Evolutionary conservation across 371 early-diverging fungal species (phyloP).

Genomic region (Sporodiniella umbellata): DNA sequence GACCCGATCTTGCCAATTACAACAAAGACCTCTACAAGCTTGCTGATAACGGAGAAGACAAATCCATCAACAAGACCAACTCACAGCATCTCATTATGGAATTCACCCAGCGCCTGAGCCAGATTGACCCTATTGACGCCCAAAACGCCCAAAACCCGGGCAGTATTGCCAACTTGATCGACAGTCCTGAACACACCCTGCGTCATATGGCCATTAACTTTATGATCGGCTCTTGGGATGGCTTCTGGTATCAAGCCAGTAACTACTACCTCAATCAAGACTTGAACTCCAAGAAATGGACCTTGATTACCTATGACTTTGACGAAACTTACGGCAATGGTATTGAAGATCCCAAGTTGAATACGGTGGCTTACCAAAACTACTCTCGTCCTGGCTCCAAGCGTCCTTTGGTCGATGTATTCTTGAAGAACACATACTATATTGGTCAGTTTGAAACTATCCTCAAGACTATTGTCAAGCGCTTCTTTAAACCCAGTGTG

Average conservation of each 20-base stretch:
- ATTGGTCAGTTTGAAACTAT: conserved; percentile 41
- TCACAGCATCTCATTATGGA: conserved; percentile 22
- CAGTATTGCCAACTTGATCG: conserved; percentile 35
- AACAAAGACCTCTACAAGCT: conserved; percentile 44
- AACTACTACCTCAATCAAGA: conserved; percentile 56
- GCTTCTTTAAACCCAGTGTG: conserved; percentile 54
- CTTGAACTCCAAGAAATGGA: conserved; percentile 42
- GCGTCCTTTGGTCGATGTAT: conserved; percentile 35
- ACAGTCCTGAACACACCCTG: conserved; percentile 34
- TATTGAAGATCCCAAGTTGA: conserved; percentile 23
- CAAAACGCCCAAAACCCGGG: conserved; percentile 34
- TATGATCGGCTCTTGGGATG: conserved; percentile 50
- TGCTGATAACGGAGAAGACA: conserved; percentile 28
- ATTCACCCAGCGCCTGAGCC: conserved; percentile 24
- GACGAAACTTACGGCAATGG: conserved; percentile 55
- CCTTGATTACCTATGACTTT: conserved; percentile 52
- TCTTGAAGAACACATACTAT: conserved; percentile 45
- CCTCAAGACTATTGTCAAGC: conserved; percentile 48
- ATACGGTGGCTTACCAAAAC: conserved; percentile 36
- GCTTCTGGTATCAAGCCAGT: conserved; percentile 48
- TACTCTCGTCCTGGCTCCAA: conserved; percentile 31
- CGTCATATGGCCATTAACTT: conserved; percentile 47
- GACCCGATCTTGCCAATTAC: conserved; percentile 31
- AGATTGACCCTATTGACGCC: conserved; percentile 27
- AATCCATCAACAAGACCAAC: conserved; percentile 16